A percentile compares a stretch with the other conserved stretches of the same genome.
Evolutionary conservation across 768 basidiomycete species (phyloP).

Genomic region (Kwoniella europaea): DNA sequence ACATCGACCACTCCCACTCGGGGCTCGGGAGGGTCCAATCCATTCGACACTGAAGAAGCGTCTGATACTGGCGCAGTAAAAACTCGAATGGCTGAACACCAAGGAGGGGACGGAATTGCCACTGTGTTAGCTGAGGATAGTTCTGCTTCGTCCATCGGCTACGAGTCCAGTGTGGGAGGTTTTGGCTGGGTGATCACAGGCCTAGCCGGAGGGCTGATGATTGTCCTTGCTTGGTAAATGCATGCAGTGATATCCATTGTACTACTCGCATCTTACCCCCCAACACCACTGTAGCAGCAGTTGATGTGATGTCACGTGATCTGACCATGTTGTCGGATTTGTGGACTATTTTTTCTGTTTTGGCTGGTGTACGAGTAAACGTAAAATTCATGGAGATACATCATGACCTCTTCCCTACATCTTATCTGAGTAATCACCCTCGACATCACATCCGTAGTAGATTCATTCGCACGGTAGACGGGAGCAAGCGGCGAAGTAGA

Average conservation of each 20-base stretch:
- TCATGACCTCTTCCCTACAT: not conserved
- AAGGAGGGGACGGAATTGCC: not conserved
- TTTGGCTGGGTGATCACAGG: not conserved
- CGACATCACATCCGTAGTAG: too few species aligned
- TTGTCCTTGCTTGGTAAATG: not conserved
- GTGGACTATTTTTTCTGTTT: slow-evolving; percentile 5
- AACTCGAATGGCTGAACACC: not conserved
- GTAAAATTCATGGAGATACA: not conserved
- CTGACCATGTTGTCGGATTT: slow-evolving; percentile 6
- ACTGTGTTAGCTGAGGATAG: not conserved
- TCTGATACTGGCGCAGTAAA: not conserved
- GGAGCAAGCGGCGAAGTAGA: not conserved
- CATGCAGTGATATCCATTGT: not conserved
- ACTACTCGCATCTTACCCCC: too few species aligned
- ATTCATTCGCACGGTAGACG: not conserved
- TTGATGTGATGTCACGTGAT: slow-evolving; percentile 1
- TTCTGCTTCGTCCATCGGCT: not conserved
- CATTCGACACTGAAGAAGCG: not conserved
- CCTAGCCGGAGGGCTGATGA: not conserved
- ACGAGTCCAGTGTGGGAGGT: not conserved
- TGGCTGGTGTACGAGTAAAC: not conserved
- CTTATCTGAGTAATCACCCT: not conserved
- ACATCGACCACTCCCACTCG: not conserved
- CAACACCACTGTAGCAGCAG: not conserved
- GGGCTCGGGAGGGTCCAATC: not conserved